Evolutionary conservation across 352 stramenopile genomes (phyloP).

Genomic region (Phytophthora cryptogea): DNA sequence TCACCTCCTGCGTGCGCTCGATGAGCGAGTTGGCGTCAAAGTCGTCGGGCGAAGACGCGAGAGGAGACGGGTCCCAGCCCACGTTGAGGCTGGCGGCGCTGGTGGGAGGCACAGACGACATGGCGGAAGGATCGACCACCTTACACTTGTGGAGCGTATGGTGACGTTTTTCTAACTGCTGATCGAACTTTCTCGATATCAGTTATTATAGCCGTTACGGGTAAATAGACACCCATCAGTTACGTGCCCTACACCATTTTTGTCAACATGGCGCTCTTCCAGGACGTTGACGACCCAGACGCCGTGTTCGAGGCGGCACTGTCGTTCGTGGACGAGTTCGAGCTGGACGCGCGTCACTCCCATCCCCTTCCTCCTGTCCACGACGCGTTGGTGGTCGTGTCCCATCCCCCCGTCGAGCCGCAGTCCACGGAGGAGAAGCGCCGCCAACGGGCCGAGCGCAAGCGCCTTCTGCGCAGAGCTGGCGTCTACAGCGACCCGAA

Average conservation of each 20-base stretch:
- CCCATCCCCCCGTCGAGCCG: neutral
- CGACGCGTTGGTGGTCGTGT: neutral
- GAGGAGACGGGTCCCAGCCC: constrained; percentile 51
- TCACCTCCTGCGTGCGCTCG: constrained; percentile 63
- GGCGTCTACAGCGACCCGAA: constrained; percentile 33
- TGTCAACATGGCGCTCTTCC: constrained; percentile 12
- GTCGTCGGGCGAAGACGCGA: constrained; percentile 17
- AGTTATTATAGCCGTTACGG: neutral
- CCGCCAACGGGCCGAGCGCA: constrained; percentile 15
- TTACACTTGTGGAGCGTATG: too few species aligned
- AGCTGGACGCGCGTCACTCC: neutral
- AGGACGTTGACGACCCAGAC: constrained; percentile 14
- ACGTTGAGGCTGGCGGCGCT: constrained; percentile 43
- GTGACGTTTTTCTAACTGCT: too few species aligned
- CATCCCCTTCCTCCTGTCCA: neutral
- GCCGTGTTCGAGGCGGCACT: constrained; percentile 23
- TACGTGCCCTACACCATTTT: too few species aligned
- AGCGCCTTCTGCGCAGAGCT: constrained; percentile 13
- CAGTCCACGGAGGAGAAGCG: constrained; percentile 19
- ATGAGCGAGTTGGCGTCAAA: constrained; percentile 58
- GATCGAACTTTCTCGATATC: constrained; percentile 31
- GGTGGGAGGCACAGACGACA: constrained; percentile 27
- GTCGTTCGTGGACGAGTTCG: constrained; percentile 37
- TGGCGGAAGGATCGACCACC: neutral
- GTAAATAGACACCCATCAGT: too few species aligned